phyloP scores from a whole-genome alignment of 2,329 filamentous ascomycete genomes.

The Monilinia vaccinii-corymbosi region DNA sequence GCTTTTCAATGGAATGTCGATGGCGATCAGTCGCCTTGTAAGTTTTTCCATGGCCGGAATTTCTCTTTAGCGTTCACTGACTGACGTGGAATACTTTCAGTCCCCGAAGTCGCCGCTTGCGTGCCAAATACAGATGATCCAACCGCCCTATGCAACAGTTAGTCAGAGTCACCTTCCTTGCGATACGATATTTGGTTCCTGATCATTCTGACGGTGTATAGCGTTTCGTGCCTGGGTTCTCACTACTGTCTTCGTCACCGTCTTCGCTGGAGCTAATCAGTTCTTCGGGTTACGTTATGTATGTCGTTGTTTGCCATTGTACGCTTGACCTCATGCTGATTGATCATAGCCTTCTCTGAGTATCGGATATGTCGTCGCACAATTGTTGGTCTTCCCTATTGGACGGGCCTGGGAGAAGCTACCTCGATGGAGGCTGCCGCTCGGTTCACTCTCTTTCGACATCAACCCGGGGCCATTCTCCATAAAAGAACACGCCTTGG shows the following conservation, averaged over 20 bases:
- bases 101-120: constrained; percentile 1
- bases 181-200: background rate
- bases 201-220: background rate
- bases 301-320: background rate
- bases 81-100: background rate
- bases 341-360: constrained; percentile 12
- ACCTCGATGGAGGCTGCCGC: constrained; percentile 40
- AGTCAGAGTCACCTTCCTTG: background rate
- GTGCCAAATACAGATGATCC: background rate
- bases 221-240: constrained; percentile 54
- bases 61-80: too few relatives aligned
- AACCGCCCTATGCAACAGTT: background rate
- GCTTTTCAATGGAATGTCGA: background rate
- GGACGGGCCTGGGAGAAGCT: constrained; percentile 42
- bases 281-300: constrained; percentile 16
- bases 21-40: background rate
- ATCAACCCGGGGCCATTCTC: constrained; percentile 54
- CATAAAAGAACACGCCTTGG: constrained; percentile 58
- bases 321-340: background rate
- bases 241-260: constrained; percentile 33
- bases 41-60: background rate
- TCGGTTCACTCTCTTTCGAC: constrained; percentile 31
- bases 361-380: constrained; percentile 17
- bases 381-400: constrained; percentile 30
- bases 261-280: constrained; percentile 15